Conservation (phyloP, 2,329 filamentous ascomycete species). For the Colletotrichum spaethianum region DNA sequence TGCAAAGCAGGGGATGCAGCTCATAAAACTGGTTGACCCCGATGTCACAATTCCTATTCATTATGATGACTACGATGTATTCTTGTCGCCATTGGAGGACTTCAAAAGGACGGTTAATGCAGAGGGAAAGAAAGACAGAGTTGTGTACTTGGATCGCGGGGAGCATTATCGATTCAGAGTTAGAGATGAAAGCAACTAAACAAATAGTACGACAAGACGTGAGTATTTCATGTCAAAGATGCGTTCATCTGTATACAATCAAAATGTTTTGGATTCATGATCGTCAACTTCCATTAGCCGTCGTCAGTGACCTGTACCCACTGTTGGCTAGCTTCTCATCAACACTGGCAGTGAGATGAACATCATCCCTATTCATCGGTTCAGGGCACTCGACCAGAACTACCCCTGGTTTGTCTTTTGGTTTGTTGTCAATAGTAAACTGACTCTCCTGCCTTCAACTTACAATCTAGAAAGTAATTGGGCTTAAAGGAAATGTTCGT, state of each 20-base stretch:
- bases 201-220: too few species aligned
- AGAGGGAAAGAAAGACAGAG: constrained; percentile 64
- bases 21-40: constrained; percentile 72
- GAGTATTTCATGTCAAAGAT: too few species aligned
- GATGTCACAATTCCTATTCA: constrained; percentile 76
- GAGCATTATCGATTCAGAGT: constrained; percentile 70
- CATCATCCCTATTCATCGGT: constrained; percentile 2
- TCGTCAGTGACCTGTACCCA: neutral
- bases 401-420: too few species aligned
- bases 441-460: too few species aligned
- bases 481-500: too few species aligned
- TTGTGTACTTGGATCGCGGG: constrained; percentile 73
- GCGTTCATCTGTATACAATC: too few species aligned
- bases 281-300: neutral
- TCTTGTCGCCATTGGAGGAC: constrained; percentile 48
- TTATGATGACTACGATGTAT: constrained; percentile 76
- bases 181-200: neutral
- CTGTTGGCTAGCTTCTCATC: neutral
- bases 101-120: constrained; percentile 70
- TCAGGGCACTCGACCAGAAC: neutral
- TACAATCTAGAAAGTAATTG: too few species aligned
- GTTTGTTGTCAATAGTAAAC: too few species aligned
- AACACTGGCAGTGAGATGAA: constrained; percentile 13
- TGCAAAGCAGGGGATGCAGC: constrained; percentile 71
- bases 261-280: neutral